These are phyloP conservation scores for Dictyophora rubrovolvata DNA, from an alignment of 768 basidiomycete genomes.

Conservation along the genomic window DNA sequence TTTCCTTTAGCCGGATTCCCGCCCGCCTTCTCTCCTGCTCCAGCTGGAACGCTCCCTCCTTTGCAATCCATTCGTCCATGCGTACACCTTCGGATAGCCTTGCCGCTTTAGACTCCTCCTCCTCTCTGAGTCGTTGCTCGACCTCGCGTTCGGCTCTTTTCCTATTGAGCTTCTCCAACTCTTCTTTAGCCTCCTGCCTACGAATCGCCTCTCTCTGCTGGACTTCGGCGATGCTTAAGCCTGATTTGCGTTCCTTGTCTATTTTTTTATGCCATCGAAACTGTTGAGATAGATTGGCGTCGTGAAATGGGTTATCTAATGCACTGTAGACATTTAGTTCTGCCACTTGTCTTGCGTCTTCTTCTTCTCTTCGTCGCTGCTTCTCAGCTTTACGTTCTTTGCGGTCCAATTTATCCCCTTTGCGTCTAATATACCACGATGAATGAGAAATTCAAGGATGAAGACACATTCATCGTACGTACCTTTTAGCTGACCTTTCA, in stretches of 20 bases:
- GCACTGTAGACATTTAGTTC: constrained; percentile 96
- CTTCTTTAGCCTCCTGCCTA: constrained; percentile 87
- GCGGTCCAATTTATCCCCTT: constrained; percentile 80
- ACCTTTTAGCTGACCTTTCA: constrained; percentile 19
- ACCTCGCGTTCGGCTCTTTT: constrained; percentile 88
- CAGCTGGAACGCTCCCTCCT: constrained; percentile 94
- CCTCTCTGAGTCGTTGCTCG: constrained; percentile 79
- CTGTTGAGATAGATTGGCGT: constrained; percentile 90
- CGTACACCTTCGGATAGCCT: constrained; percentile 88
- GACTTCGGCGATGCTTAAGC: constrained; percentile 68
- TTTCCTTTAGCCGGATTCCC: constrained; percentile 89
- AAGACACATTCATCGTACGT: constrained; percentile 15
- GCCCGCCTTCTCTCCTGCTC: constrained; percentile 88
- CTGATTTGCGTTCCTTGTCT: constrained; percentile 89
- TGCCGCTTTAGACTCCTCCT: constrained; percentile 85
- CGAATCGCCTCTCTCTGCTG: constrained; percentile 71
- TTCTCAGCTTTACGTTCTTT: constrained; percentile 83
- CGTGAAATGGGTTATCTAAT: constrained; percentile 96
- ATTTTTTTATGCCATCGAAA: constrained; percentile 99
- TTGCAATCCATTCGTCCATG: constrained; percentile 96
- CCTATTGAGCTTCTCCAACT: constrained; percentile 83
- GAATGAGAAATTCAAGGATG: background rate
- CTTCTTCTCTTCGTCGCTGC: constrained; percentile 70
- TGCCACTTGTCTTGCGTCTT: constrained; percentile 85
- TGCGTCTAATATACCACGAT: constrained; percentile 41